Base-by-base conservation (phyloP, 306 rosid genomes). In the Styphnolobium japonicum region DNA sequence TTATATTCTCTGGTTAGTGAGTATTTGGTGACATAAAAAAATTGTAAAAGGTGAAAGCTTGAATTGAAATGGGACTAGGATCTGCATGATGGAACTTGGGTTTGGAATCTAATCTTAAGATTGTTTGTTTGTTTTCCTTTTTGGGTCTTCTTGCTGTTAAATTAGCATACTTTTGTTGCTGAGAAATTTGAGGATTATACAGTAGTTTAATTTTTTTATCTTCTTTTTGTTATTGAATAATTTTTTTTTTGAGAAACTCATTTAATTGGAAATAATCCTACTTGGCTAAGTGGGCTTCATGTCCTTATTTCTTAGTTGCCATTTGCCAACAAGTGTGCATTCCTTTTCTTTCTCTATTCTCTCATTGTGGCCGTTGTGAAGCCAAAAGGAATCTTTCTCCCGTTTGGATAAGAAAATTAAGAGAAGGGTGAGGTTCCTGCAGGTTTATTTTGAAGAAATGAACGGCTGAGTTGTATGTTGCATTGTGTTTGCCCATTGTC, bases 401-500 rank as follows among this genome's bases (percentile, higher is more conserved):
- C 42, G 22, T 77, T 25, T 66, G 56, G 22, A n/a, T 34, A 39
- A 15, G 75, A 69, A 79, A 58, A 48, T 70, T 48, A 51, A 70
- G 33, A 33, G 52, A 45, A 45, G 10, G 37, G 27, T 18, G 19
- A 11, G 40, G 19, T 14, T 64, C 45, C 12, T 39, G 6, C 46
- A 60, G 15, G 22, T 49, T 49, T 52, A 33, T 53, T 71, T 42
- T 61, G 22, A 39, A 12, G 34, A 29, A 37, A 52, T 40, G 70
- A 42, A 22, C 33, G 11, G 19, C 52, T 46, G 57, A 70, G 21
- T 70, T 71, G 27, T 19, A 37, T n/a, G 43, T 22, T 36, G 3
- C 51, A 18, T 18, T 64, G 4, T 43, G 48, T 75, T 6, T 25
- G 40, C 37, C 64, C 64, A 9, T 48, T 34, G 21, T 53, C 60